Base-by-base conservation (phyloP, 768 basidiomycete genomes). In the Naganishia antarctica region DNA sequence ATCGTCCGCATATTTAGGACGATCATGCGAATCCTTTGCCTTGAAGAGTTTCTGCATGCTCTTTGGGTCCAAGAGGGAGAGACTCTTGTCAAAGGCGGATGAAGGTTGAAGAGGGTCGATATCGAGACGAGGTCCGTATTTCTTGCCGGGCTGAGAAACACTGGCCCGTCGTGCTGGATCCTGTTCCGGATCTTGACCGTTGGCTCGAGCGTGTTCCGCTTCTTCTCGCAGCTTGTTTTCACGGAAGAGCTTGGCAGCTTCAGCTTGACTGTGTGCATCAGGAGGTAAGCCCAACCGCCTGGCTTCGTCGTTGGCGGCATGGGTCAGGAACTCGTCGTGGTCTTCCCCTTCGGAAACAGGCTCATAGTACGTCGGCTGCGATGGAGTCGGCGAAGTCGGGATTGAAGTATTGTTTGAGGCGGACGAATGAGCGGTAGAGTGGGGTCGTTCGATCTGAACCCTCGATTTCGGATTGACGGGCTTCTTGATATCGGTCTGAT, bases 271-370 rank as follows among this genome's bases (percentile, higher is more conserved):
- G 3, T 70, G 68, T 11, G 74, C 77, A 23, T 70, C 71, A 2
- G 83, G 83, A 57, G 85, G 84, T 50, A 98, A 79, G 29, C 91
- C 87, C 0, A 87, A 87, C 41, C 88, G 85, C 69, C 84, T 84
- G 64, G 85, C 85, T 74, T 98, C 93, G 71, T 99, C 89, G 60
- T 78, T 82, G 4, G 91, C 88, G 18, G 88, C 85, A 0, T 81
- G 81, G 25, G 86, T 70, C 31, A 73, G 65, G 13, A 75, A 71
- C 28, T 82, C 86, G 69, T 91, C 88, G 64, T 91, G 93, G 12
- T 90, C 89, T 75, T 99, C 94, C 40, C 91, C 96, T 76, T 98
- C 96, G 0, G 92, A 96, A 12, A 92, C 80, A 0, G 96, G 96
- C 72, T 99, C 96, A 26, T 84, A 81, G 72, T 98, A 98, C 59